Evolutionary conservation across 1,284 basidiomycete species (phyloP), one percentile per base, ranked within the genome.

Genomic region (Irpex sp.): DNA sequence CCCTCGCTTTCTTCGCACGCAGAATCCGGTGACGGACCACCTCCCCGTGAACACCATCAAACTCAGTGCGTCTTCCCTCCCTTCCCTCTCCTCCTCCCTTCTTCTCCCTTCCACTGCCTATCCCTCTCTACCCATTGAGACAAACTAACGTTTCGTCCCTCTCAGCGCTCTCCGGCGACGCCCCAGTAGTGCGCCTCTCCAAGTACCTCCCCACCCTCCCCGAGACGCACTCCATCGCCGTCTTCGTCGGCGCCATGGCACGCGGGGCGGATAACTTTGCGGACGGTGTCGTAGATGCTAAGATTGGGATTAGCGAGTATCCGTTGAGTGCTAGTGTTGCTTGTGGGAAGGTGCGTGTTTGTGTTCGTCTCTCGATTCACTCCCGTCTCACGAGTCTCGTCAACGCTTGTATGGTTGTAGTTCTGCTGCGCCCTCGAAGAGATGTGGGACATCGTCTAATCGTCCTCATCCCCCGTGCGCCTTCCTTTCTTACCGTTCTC

Each of bases 161-260:
- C 5, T 37, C 68, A 95, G 93, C 97, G 1, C 84, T 98, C 19
- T 98, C 92, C 21, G 95, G 91, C 60, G 96, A 99, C 70, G 89
- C 96, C 0, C 91, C 87, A 5, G 92, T 91, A 1, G 82, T 93
- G 65, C 84, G 92, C 51, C 77, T 99, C 51, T 92, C 91, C 4
- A 80, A 84, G 65, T 98, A 95, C 77, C 80, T 99, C 35, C 85
- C 86, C 1, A 88, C 83, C 0, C 77, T 94, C 2, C 96, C 96
- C 0, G 82, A 90, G 63, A 91, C 93, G 10, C 94, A 98, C 70
- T 90, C 89, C 45, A 80, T 99, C 62, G 95, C 94, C 12, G 93
- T 99, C 58, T 98, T 98, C 71, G 94, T 99, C 57, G 97, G 96
- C 61, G 96, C 97, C 18, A 98, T 98, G 95, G 95, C 95, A 2